Evolutionary conservation across 2,329 filamentous ascomycete species (phyloP).

Genomic region (Chaetomium globosum): DNA sequence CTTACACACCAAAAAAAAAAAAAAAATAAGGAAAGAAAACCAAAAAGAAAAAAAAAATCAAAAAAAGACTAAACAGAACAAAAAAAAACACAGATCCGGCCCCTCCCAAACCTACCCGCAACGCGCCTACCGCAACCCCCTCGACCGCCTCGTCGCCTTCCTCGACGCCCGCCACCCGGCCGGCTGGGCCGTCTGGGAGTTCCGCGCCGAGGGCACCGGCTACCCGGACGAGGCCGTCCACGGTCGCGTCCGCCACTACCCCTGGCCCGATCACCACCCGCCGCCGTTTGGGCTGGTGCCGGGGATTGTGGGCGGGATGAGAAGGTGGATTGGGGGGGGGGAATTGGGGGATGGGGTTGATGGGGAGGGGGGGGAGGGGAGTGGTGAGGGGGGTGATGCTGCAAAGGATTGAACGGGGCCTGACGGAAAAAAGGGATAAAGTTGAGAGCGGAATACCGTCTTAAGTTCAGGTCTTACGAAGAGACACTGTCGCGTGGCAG

Average conservation of each 20-base stretch:
- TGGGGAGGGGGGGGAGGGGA: not conserved
- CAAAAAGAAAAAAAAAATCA: no score
- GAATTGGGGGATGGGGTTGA: constrained; percentile 36
- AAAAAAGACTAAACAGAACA: no score
- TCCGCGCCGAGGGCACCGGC: constrained; percentile 91
- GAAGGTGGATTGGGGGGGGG: constrained; percentile 73
- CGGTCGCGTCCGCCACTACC: constrained; percentile 82
- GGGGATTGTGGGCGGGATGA: constrained; percentile 87
- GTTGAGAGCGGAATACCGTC: no score
- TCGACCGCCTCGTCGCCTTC: constrained; percentile 82
- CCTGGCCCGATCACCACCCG: constrained; percentile 96
- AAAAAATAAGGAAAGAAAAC: no score
- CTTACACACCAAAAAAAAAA: no score
- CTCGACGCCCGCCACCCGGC: constrained; percentile 81
- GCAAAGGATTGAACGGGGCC: no score
- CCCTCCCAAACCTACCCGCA: constrained; percentile 88
- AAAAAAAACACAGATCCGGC: constrained; percentile 66
- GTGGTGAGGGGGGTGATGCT: not conserved
- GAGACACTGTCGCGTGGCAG: no score
- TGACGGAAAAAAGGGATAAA: not conserved
- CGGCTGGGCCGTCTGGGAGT: constrained; percentile 97
- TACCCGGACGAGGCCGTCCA: constrained; percentile 92
- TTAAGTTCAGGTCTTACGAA: no score
- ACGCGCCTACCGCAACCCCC: constrained; percentile 89
- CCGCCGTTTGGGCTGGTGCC: constrained; percentile 89